These are phyloP conservation scores for Leptographium flavum DNA, from an alignment of 2,329 filamentous ascomycete genomes.

Conservation along the genomic window DNA sequence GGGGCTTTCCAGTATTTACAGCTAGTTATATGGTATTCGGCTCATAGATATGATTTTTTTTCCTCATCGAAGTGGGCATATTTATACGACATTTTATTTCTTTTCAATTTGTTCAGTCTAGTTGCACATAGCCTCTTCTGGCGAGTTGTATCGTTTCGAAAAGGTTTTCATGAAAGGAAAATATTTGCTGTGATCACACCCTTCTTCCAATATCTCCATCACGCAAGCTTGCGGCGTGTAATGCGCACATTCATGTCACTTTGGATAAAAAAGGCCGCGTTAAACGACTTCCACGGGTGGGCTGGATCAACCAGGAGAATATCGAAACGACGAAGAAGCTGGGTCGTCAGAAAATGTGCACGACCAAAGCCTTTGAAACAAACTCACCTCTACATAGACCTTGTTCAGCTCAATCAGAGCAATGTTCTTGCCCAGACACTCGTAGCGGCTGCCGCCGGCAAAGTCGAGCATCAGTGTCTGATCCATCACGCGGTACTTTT, in stretches of 20 bases:
- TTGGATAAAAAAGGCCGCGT: slow-evolving; percentile 6
- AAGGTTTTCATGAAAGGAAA: too few relatives aligned
- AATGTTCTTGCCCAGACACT: slow-evolving; percentile 28
- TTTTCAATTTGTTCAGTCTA: too few relatives aligned
- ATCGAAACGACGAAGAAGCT: slow-evolving; percentile 2
- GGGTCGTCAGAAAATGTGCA: background rate
- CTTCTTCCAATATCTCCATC: too few relatives aligned
- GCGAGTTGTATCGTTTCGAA: too few relatives aligned
- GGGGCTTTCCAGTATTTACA: too few relatives aligned
- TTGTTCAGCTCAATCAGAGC: slow-evolving; percentile 28
- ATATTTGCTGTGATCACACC: too few relatives aligned
- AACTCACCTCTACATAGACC: slow-evolving; percentile 11
- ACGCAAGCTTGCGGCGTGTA: background rate
- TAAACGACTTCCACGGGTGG: background rate
- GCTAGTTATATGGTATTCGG: too few relatives aligned
- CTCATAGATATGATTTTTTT: too few relatives aligned
- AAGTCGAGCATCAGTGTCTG: slow-evolving; percentile 22
- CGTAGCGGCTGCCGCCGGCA: slow-evolving; percentile 20
- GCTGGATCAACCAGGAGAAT: background rate
- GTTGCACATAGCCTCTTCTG: too few relatives aligned
- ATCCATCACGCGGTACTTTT: slow-evolving; percentile 13
- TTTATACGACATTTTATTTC: too few relatives aligned
- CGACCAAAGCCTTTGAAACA: background rate
- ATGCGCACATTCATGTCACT: slow-evolving; percentile 9
- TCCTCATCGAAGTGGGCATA: too few relatives aligned